Evolutionary conservation across 352 stramenopile genomes (phyloP).

Genomic region (Lagenidium giganteum): DNA sequence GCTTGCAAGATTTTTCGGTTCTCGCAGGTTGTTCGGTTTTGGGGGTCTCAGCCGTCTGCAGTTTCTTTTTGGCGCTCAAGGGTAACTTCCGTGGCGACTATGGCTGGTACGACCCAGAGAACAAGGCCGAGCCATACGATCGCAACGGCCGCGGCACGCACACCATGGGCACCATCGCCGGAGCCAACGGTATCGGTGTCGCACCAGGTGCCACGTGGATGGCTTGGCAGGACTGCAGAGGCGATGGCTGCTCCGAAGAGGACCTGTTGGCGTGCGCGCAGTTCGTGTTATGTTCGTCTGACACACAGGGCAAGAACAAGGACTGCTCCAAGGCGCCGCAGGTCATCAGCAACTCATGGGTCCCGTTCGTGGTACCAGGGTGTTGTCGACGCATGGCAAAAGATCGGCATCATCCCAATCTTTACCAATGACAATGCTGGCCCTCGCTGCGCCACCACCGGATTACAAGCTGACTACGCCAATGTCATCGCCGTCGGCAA

Average conservation of each 20-base stretch:
- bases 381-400: constrained; percentile 8
- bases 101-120: constrained; percentile 18
- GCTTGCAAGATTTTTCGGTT: too few species aligned
- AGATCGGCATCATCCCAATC: constrained; percentile 21
- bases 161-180: background rate
- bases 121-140: constrained; percentile 10
- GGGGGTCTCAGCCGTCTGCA: too few species aligned
- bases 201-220: constrained; percentile 17
- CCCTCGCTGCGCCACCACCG: constrained; percentile 6
- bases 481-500: constrained; percentile 22
- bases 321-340: constrained; percentile 20
- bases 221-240: constrained; percentile 7
- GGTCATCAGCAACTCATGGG: constrained; percentile 24
- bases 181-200: background rate
- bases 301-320: constrained; percentile 16
- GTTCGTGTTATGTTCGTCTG: constrained; percentile 22
- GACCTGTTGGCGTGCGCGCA: constrained; percentile 9
- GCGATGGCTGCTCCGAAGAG: background rate
- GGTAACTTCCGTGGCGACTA: constrained; percentile 7
- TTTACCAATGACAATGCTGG: constrained; percentile 20
- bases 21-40: too few species aligned
- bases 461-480: constrained; percentile 9
- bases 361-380: background rate
- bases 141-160: constrained; percentile 16
- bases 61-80: too few species aligned